Evolutionary conservation across 805 yeast genomes (phyloP), one percentile per base, ranked within the genome.

Genomic region (Brettanomyces sp.): DNA sequence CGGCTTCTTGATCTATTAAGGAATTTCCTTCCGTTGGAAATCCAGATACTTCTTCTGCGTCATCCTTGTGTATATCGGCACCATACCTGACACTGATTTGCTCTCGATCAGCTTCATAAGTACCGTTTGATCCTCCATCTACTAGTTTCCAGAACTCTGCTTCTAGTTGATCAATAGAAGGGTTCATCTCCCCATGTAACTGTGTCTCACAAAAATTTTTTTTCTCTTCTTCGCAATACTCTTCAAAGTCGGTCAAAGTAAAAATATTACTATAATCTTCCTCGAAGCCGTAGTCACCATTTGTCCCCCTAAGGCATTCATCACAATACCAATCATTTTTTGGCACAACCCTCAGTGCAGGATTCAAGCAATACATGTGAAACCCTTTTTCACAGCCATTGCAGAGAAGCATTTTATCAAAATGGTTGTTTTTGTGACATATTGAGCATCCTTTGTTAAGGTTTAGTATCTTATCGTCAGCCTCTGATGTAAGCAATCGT

Each of bases 271-370:
- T 64, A 47, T 59, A 59, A 45, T 66, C 70, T 52, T 85, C 93
- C 51, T 84, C 90, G 60, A 91, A 90, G 0, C 95, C 95, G 57
- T 87, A 90, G 51, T 80, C 89, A 1, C 93, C 91, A 37, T 86
- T 82, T 0, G 65, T 59, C 0, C 95, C 96, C 12, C 84, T 70
- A n/a, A 90, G 67, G 62, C 98, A 90, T 47, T 74, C 75, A 43
- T 82, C 83, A 61, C 98, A 90, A 57, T 73, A 82, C 95, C 96
- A 90, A 14, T 70, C 74, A 9, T 76, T 76, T 24, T 68, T 58
- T 0, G 90, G 89, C 2, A 81, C 65, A 3, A 56, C 55, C 1
- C 62, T 57, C 23, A 83, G 52, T 1, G 79, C 79, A 3, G 83
- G 83, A 12, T 63, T 64, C n/a, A 88, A 65, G 57, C 95, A 88